Evolutionary conservation across 495 filamentous ascomycete genomes (phyloP).

Genomic region (Xylaria telfairii): DNA sequence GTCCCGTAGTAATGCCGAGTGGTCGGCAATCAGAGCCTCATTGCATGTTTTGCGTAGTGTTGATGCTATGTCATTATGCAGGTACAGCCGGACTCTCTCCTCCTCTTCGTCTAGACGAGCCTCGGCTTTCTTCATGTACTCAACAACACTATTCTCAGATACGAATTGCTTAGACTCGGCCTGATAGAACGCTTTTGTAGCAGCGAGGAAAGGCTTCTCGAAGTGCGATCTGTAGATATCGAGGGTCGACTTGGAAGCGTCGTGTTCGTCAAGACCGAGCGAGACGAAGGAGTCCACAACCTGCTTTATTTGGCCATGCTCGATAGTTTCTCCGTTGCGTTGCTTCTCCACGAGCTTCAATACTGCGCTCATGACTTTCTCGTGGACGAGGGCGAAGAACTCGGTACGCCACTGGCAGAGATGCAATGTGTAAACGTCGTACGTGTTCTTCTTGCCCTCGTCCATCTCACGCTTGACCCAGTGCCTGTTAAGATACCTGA

Average conservation of each 20-base stretch:
- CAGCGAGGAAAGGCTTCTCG: constrained; percentile 87
- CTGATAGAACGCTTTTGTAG: constrained; percentile 85
- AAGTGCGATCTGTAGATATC: constrained; percentile 94
- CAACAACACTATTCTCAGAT: constrained; percentile 95
- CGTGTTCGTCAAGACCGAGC: constrained; percentile 89
- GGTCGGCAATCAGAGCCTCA: constrained; percentile 84
- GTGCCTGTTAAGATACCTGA: constrained; percentile 95
- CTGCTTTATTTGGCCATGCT: constrained; percentile 94
- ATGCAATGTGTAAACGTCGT: constrained; percentile 96
- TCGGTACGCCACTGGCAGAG: constrained; percentile 93
- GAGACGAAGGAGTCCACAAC: constrained; percentile 98
- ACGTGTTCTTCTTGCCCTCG: constrained; percentile 97
- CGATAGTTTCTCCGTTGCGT: constrained; percentile 96
- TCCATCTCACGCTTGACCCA: constrained; percentile 99
- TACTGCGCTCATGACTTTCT: constrained; percentile 93
- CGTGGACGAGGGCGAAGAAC: constrained; percentile 81
- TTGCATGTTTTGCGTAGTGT: constrained; percentile 87
- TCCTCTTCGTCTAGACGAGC: constrained; percentile 91
- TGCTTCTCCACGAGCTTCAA: constrained; percentile 97
- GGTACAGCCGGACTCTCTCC: constrained; percentile 88
- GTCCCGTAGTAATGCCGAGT: constrained; percentile 82
- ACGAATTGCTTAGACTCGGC: constrained; percentile 93
- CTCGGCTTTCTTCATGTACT: constrained; percentile 99
- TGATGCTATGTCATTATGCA: constrained; percentile 85
- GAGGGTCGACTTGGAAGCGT: constrained; percentile 90